phyloP scores from a whole-genome alignment of 768 basidiomycete genomes.

The Psilocybe cyanescens region DNA sequence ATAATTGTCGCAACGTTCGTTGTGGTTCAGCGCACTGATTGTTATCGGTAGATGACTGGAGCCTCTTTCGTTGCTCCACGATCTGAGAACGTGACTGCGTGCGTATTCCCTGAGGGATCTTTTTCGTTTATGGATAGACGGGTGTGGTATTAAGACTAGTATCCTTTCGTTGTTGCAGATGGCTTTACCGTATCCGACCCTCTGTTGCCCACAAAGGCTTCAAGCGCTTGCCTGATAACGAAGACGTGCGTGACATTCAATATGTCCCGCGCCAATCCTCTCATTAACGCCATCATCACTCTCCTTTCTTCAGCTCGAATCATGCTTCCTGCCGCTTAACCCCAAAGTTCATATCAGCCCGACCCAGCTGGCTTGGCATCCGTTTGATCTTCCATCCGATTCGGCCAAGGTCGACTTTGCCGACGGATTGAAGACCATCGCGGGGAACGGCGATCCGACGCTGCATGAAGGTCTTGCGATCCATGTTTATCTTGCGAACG shows the following conservation, averaged over 20 bases:
- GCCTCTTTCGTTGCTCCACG: slow-evolving; percentile 64
- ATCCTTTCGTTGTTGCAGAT: slow-evolving; percentile 37
- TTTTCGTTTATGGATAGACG: neutral
- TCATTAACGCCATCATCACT: neutral
- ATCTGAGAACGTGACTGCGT: slow-evolving; percentile 55
- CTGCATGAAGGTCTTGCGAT: slow-evolving; percentile 67
- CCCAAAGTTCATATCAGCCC: slow-evolving; percentile 63
- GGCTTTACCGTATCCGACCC: slow-evolving; percentile 70
- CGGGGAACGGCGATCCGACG: slow-evolving; percentile 66
- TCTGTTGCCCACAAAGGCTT: slow-evolving; percentile 72
- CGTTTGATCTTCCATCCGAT: slow-evolving; percentile 55
- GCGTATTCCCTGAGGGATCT: slow-evolving; percentile 21
- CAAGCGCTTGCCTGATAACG: slow-evolving; percentile 55
- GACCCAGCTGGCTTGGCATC: slow-evolving; percentile 70
- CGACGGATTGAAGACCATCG: slow-evolving; percentile 63
- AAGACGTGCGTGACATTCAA: slow-evolving; percentile 45
- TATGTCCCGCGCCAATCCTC: neutral
- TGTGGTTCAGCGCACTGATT: neutral
- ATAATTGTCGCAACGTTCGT: neutral
- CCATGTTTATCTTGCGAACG: slow-evolving; percentile 63
- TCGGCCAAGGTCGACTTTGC: slow-evolving; percentile 53
- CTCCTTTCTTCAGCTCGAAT: slow-evolving; percentile 50
- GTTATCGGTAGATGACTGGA: slow-evolving; percentile 52
- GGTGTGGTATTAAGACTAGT: neutral
- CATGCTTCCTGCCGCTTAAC: slow-evolving; percentile 62